Evolutionary conservation across 2,329 filamentous ascomycete species (phyloP).

Genomic region (Akanthomyces muscarius): DNA sequence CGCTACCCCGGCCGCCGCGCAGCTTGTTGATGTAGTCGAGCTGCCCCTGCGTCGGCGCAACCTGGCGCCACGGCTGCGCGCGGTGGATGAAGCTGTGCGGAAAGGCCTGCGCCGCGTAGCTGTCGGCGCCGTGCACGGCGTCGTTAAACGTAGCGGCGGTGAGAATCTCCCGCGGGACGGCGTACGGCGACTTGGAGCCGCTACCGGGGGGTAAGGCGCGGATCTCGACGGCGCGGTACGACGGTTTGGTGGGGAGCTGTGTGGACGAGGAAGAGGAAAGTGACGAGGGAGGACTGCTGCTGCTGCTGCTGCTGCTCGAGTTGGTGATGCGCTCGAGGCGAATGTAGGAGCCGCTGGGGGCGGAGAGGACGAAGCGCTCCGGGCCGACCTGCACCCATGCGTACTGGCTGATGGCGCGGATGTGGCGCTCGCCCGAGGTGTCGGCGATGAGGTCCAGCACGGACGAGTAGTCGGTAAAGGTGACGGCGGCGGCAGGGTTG

Average conservation of each 20-base stretch:
- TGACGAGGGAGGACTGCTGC: not conserved
- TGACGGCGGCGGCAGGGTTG: constrained; percentile 46
- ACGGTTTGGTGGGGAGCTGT: constrained; percentile 15
- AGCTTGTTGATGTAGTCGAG: constrained; percentile 67
- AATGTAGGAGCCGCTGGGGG: constrained; percentile 59
- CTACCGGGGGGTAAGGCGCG: constrained; percentile 42
- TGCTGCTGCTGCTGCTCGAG: not conserved
- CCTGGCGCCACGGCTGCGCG: constrained; percentile 64
- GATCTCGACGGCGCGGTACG: constrained; percentile 45
- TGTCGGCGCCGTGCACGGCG: constrained; percentile 82
- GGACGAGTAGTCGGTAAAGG: constrained; percentile 86
- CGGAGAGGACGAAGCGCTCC: constrained; percentile 67
- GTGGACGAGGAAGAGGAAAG: not conserved
- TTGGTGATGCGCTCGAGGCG: constrained; percentile 43
- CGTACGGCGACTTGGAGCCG: constrained; percentile 55
- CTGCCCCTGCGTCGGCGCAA: constrained; percentile 61
- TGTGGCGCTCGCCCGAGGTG: constrained; percentile 71
- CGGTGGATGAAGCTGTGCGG: constrained; percentile 63
- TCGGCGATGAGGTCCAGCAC: constrained; percentile 89
- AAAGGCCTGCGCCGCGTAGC: constrained; percentile 65
- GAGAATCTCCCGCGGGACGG: constrained; percentile 65
- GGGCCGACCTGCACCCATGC: constrained; percentile 80
- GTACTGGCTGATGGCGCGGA: constrained; percentile 68
- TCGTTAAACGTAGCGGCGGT: constrained; percentile 62
- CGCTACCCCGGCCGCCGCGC: constrained; percentile 47